Evolutionary conservation across 1,139 yeast genomes (phyloP), one percentile per base, ranked within the genome.

Genomic region (Zygoascus hellenicus): DNA sequence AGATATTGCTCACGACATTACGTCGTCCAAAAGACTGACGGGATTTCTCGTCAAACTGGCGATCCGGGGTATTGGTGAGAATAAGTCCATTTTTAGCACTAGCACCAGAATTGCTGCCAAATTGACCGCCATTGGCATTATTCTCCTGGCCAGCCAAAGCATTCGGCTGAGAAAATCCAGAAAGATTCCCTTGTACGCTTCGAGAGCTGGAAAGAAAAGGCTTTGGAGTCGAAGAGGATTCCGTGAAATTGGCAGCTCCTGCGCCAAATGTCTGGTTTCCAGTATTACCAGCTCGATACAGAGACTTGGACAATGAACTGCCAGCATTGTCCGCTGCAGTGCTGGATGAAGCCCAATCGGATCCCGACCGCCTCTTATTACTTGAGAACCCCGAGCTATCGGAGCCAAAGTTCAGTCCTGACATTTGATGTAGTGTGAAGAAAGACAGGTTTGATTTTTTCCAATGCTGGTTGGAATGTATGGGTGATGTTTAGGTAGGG

Each of bases 61-160:
- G 43, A n/a, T 42, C 45, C 10, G 45, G 45, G 9, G 45, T 36
- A 10, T 36, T 42, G 35, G 35, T 26, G 2, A 42, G 38, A 28
- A 42, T 36, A 26, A 34, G 30, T 29, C 36, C 38, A 13, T 42
- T 26, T 11, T 31, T 31, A 28, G 42, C 26, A 17, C 13, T 17
- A 28, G 42, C 26, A 17, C 13, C 13, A 17, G 19, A 26, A 10
- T 36, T 16, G 13, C 29, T n/a, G n/a, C 41, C 41, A 13, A 22
- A 28, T 19, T 26, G 26, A 15, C 38, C 38, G n/a, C 16, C 15
- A 10, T 26, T 17, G 13, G 38, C 19, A 19, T 26, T 36, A 26
- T 36, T 36, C 16, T 36, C 38, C 7, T 22, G 26, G 26, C 26
- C 26, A 22, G 4, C 7, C 26, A 22, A 22, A 14, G 11, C 19